A percentile compares a stretch with the other conserved stretches of the same genome.
phyloP scores from a whole-genome alignment of 2,329 filamentous ascomycete species.

The Pleochaeta shiraiana region DNA sequence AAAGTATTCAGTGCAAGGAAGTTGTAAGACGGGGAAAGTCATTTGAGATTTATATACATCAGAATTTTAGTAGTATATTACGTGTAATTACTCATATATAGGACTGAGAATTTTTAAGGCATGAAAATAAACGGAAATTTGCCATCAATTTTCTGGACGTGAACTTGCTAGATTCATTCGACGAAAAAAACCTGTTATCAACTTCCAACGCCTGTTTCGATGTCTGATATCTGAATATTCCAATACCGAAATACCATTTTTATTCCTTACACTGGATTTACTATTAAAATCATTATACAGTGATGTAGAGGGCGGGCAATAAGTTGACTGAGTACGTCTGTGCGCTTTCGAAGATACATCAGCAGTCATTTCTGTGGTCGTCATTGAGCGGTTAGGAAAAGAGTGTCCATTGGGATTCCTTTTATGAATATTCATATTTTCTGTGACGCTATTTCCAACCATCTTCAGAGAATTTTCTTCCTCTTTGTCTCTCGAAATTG shows the following conservation, averaged over 20 bases:
- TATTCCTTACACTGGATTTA: background rate
- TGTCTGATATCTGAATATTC: background rate
- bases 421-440: too few relatives aligned
- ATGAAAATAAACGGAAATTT: too few relatives aligned
- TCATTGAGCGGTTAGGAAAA: slow-evolving; percentile 7
- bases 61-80: too few relatives aligned
- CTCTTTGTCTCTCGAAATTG: slow-evolving; percentile 14
- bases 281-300: background rate
- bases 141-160: background rate
- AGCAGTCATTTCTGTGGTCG: slow-evolving; percentile 12
- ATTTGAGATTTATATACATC: too few relatives aligned
- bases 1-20: too few relatives aligned
- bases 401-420: slow-evolving; percentile 5
- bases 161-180: slow-evolving; percentile 5
- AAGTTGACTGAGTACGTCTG: slow-evolving; percentile 12
- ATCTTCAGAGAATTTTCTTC: slow-evolving; percentile 9
- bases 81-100: too few relatives aligned
- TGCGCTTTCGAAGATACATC: slow-evolving; percentile 8
- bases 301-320: slow-evolving; percentile 7
- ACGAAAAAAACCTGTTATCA: slow-evolving; percentile 14
- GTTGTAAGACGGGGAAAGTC: too few relatives aligned
- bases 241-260: background rate
- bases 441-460: too few relatives aligned
- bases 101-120: too few relatives aligned
- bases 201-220: slow-evolving; percentile 12